Percentiles rank a stretch among this genome's conserved stretches.
Conservation (phyloP, 768 basidiomycete species). For the Tricholomella constricta region DNA sequence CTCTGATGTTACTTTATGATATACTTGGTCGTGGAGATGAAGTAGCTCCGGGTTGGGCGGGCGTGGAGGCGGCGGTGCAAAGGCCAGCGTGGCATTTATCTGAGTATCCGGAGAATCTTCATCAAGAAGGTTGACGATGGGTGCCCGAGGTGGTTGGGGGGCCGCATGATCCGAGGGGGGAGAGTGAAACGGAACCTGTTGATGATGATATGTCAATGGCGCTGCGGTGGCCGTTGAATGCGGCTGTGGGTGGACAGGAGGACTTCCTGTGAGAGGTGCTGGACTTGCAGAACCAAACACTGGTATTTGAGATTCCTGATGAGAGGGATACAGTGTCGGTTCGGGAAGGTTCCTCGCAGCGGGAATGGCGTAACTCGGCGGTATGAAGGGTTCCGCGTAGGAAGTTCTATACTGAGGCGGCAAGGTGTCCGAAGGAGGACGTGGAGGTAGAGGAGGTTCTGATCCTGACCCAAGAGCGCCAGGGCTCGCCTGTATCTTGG, state of each 20-base stretch:
- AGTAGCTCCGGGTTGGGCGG: conserved; percentile 91
- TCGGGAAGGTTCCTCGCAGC: background rate
- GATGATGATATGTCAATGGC: conserved; percentile 12
- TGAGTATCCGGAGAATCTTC: conserved; percentile 47
- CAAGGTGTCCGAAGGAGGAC: conserved; percentile 5
- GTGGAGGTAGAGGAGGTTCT: conserved; percentile 10
- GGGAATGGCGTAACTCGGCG: conserved; percentile 8
- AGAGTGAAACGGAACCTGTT: conserved; percentile 7
- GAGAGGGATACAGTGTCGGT: background rate
- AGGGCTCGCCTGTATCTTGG: background rate
- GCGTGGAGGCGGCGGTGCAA: conserved; percentile 61
- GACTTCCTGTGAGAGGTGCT: conserved; percentile 14
- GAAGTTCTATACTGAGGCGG: conserved; percentile 16
- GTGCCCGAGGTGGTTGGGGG: conserved; percentile 25
- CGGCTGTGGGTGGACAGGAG: conserved; percentile 5
- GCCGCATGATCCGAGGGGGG: conserved; percentile 21
- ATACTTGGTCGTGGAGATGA: conserved; percentile 73
- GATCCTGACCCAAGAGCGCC: background rate
- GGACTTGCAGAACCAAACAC: background rate
- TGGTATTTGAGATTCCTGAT: background rate
- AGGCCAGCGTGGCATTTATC: conserved; percentile 20
- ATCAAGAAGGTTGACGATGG: conserved; percentile 65
- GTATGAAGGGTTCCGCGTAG: conserved; percentile 7
- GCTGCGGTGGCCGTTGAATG: conserved; percentile 12
- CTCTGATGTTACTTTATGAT: conserved; percentile 72